Conservation (phyloP, 2,329 filamentous ascomycete species). For the Pezicula radicicola region DNA sequence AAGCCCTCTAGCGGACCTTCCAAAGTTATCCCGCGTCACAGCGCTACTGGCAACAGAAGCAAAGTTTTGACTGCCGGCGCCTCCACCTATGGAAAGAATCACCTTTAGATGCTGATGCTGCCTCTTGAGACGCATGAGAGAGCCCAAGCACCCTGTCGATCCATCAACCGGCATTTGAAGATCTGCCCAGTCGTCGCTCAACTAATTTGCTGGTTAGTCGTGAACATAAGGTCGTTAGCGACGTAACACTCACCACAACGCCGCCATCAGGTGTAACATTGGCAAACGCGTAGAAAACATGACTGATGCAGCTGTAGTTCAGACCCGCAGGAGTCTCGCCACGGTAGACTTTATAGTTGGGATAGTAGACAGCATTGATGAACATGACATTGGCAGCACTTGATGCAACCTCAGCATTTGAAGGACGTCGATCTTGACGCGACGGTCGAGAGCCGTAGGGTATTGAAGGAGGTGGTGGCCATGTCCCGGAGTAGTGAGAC, state of each 20-base stretch:
- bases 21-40: slow-evolving; percentile 65
- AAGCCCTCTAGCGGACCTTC: slow-evolving; percentile 60
- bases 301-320: slow-evolving; percentile 73
- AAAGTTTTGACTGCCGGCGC: slow-evolving; percentile 62
- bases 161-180: slow-evolving; percentile 69
- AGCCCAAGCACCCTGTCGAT: slow-evolving; percentile 66
- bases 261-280: slow-evolving; percentile 69
- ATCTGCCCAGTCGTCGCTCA: slow-evolving; percentile 79
- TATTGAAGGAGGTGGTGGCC: slow-evolving; percentile 19
- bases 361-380: slow-evolving; percentile 80
- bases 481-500: slow-evolving; percentile 19
- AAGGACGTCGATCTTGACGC: slow-evolving; percentile 21
- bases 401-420: slow-evolving; percentile 24
- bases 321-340: slow-evolving; percentile 71
- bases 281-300: slow-evolving; percentile 82
- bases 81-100: slow-evolving; percentile 75
- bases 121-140: slow-evolving; percentile 70
- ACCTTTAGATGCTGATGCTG: slow-evolving; percentile 69
- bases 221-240: neutral
- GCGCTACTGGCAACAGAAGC: slow-evolving; percentile 62
- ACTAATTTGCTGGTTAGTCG: slow-evolving; percentile 39
- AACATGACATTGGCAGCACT: slow-evolving; percentile 46
- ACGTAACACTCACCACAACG: slow-evolving; percentile 59
- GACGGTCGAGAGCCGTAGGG: slow-evolving; percentile 22
- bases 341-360: slow-evolving; percentile 73